Evolutionary conservation across 225 moss, liverwort and hornwort species (phyloP).

Genomic region (Physcomitrium patens): DNA sequence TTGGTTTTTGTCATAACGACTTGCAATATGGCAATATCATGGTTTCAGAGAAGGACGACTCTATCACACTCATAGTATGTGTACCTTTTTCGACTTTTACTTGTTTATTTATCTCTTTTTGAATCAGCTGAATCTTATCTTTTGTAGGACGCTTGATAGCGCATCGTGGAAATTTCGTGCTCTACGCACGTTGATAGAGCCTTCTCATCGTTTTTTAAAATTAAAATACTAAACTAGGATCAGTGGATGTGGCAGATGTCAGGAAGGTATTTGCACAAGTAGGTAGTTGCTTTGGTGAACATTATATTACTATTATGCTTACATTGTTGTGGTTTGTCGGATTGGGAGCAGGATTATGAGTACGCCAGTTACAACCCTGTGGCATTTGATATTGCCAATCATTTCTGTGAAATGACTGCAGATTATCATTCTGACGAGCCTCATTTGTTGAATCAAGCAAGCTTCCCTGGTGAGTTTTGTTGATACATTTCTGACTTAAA

Average conservation of each 20-base stretch:
- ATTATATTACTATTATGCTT: not conserved
- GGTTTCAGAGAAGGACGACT: slow-evolving; percentile 77
- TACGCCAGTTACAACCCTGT: slow-evolving; percentile 94
- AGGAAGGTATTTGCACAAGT: not conserved
- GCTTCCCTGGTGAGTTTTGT: slow-evolving; percentile 63
- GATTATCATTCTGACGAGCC: slow-evolving; percentile 91
- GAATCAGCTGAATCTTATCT: not conserved
- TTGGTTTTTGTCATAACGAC: slow-evolving; percentile 97
- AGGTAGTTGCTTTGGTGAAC: not conserved
- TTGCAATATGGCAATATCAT: slow-evolving; percentile 96
- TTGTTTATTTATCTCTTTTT: not conserved
- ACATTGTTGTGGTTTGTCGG: slow-evolving; percentile 4
- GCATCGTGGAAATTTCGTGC: too few relatives aligned
- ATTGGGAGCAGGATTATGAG: slow-evolving; percentile 82
- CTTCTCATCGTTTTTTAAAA: too few relatives aligned
- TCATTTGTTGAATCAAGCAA: slow-evolving; percentile 65
- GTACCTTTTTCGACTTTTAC: not conserved
- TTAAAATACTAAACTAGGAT: too few relatives aligned
- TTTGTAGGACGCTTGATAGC: too few relatives aligned
- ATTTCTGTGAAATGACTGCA: slow-evolving; percentile 98
- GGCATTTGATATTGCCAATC: slow-evolving; percentile 88
- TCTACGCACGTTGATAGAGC: too few relatives aligned
- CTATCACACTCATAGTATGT: slow-evolving; percentile 82
- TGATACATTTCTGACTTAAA: not conserved
- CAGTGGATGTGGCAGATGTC: not conserved